Base-by-base conservation (phyloP, 345 rosid species). In the Hirschfeldia incana region DNA sequence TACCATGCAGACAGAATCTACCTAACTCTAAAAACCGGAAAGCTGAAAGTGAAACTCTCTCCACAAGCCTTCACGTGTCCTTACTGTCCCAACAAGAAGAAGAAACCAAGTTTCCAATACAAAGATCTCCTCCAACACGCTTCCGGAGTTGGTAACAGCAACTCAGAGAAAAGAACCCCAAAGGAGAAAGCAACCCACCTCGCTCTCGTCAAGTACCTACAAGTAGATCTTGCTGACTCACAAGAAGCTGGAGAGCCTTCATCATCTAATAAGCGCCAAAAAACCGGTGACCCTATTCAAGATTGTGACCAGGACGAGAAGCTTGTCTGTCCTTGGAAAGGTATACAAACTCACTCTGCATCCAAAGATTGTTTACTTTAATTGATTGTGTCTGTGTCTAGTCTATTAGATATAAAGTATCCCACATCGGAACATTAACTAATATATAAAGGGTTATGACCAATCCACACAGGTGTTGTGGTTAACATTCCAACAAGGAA, bases 41-140 rank as follows among this genome's bases (percentile, higher is more conserved):
- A 82, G 16, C 78, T 55, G 30, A 73, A 53, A 27, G 90, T 91
- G 59, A 88, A 85, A 82, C 76, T 80, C 71, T 87, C 97, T 8
- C 88, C 89, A 67, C 88, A 86, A 66, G 79, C 85, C 59, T 93
- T 86, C 73, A 77, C 79, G 11, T 95, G 99, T 67, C 99, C 98
- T 27, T 95, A 84, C 44, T 95, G 98, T 79, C 90, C 92, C 3
- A 89, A 86, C 61, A 93, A 87, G 89, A 93, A 87, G 88, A 93
- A 87, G 88, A 93, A 88, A 82, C 77, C 72, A 15, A 92, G 88
- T 69, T 95, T 87, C 70, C 85, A 78, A 13, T 90, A 89, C 79
- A 86, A 78, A 36, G 97, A 93, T 58, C 89, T 95, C 29, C 90
- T 93, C 69, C 98, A 95, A 67, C 99, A 95, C 87, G 99, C 98